A percentile compares a stretch with the other conserved stretches of the same genome.
phyloP scores from a whole-genome alignment of 805 yeast species.

The Yarrowia sp. region DNA sequence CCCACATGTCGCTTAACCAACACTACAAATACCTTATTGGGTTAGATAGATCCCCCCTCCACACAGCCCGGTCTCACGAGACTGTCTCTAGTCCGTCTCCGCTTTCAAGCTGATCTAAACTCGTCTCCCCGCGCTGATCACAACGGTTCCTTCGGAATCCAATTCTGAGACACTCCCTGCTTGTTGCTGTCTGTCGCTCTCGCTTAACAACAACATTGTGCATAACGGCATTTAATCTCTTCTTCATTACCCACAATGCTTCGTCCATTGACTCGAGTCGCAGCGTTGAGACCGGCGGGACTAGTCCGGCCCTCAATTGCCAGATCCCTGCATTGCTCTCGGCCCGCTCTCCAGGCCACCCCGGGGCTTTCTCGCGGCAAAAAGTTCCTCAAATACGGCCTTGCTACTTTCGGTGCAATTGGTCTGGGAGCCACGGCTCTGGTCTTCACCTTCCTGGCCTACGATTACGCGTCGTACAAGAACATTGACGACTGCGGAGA shows the following conservation, averaged over 20 bases:
- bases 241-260: constrained; percentile 1
- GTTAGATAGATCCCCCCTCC: too few relatives aligned
- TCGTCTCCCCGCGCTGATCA: background rate
- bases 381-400: background rate
- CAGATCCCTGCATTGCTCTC: constrained; percentile 1
- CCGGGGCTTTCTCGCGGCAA: background rate
- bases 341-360: background rate
- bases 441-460: constrained; percentile 62
- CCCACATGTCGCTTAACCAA: too few relatives aligned
- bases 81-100: background rate
- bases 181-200: too few relatives aligned
- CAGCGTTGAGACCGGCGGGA: background rate
- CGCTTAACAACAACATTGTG: constrained; percentile 13
- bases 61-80: too few relatives aligned
- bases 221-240: background rate
- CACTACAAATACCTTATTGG: background rate
- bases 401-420: constrained; percentile 40
- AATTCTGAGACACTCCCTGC: background rate
- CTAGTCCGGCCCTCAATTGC: background rate
- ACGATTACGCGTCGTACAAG: constrained; percentile 49
- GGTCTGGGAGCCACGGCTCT: constrained; percentile 42
- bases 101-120: background rate
- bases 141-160: background rate
- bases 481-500: constrained; percentile 50
- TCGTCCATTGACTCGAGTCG: constrained; percentile 8